phyloP scores from a whole-genome alignment of 345 rosid genomes.

The Cochlearia excelsa region DNA sequence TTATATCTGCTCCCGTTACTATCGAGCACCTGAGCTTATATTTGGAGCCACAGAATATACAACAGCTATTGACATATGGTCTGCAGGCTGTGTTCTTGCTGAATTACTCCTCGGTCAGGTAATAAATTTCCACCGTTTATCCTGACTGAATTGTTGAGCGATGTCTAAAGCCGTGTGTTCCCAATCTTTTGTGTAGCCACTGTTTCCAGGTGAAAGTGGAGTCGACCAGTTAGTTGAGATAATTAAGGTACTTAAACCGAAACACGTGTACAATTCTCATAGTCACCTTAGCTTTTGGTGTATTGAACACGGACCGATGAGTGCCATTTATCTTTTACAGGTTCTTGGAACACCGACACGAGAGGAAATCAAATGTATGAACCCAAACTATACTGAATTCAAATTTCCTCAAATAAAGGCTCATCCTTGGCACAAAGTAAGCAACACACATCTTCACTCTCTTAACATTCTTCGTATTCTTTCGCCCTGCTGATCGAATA shows the following conservation, averaged over 20 bases:
- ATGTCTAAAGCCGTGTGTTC: slow-evolving; percentile 17
- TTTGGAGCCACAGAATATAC: slow-evolving; percentile 43
- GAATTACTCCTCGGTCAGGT: slow-evolving; percentile 66
- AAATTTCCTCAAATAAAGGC: background rate
- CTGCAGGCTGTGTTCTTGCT: slow-evolving; percentile 71
- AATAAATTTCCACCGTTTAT: background rate
- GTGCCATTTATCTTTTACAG: slow-evolving; percentile 25
- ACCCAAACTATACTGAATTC: slow-evolving; percentile 68
- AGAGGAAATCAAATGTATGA: slow-evolving; percentile 72
- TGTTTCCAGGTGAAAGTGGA: slow-evolving; percentile 70
- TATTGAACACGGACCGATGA: slow-evolving; percentile 8
- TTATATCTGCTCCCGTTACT: slow-evolving; percentile 59
- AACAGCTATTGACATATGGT: slow-evolving; percentile 67
- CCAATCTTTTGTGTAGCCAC: slow-evolving; percentile 42
- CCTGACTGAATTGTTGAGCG: background rate
- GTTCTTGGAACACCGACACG: slow-evolving; percentile 70
- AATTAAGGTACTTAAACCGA: slow-evolving; percentile 44
- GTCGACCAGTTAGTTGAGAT: slow-evolving; percentile 72
- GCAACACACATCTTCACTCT: background rate
- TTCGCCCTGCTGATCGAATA: background rate
- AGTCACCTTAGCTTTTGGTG: background rate
- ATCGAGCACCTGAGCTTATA: slow-evolving; percentile 50
- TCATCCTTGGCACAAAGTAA: slow-evolving; percentile 44
- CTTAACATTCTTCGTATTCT: background rate
- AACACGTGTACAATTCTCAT: background rate